phyloP scores from a whole-genome alignment of 2,329 filamentous ascomycete genomes.

The Penicillium digitatum region DNA sequence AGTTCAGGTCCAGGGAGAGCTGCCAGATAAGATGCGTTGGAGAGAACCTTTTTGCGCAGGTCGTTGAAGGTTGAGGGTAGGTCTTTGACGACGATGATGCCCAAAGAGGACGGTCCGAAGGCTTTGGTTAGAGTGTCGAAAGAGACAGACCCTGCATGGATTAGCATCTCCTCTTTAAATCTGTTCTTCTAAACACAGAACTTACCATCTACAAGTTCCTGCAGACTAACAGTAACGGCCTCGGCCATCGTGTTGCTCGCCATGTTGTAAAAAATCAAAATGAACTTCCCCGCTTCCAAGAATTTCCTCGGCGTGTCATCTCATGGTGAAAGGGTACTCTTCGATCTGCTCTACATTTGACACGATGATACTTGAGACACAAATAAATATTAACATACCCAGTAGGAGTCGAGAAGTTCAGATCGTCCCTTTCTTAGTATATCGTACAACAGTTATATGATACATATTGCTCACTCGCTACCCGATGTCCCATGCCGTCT shows the following conservation, averaged over 20 bases:
- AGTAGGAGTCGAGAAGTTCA: background rate
- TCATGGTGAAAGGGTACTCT: background rate
- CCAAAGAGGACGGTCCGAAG: conserved; percentile 85
- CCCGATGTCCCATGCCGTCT: conserved; percentile 17
- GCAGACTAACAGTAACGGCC: conserved; percentile 48
- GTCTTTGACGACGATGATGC: conserved; percentile 89
- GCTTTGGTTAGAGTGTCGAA: conserved; percentile 55
- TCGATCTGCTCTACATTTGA: background rate
- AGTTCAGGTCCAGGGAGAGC: conserved; percentile 70
- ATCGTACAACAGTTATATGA: conserved; percentile 3
- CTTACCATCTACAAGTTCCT: conserved; percentile 48
- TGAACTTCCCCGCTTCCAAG: conserved; percentile 6
- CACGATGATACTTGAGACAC: background rate
- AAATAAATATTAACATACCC: background rate
- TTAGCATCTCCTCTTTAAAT: conserved; percentile 4
- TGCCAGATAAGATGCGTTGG: conserved; percentile 83
- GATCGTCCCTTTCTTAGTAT: conserved; percentile 4
- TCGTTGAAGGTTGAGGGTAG: conserved; percentile 67
- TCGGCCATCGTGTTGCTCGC: conserved; percentile 28
- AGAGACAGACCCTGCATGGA: conserved; percentile 35
- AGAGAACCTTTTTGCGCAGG: conserved; percentile 71
- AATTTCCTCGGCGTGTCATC: background rate
- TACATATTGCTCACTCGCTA: background rate
- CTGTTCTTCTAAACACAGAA: background rate
- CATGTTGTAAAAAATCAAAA: conserved; percentile 15